phyloP scores from a whole-genome alignment of 2,329 filamentous ascomycete genomes.

The Fusarium sp. region DNA sequence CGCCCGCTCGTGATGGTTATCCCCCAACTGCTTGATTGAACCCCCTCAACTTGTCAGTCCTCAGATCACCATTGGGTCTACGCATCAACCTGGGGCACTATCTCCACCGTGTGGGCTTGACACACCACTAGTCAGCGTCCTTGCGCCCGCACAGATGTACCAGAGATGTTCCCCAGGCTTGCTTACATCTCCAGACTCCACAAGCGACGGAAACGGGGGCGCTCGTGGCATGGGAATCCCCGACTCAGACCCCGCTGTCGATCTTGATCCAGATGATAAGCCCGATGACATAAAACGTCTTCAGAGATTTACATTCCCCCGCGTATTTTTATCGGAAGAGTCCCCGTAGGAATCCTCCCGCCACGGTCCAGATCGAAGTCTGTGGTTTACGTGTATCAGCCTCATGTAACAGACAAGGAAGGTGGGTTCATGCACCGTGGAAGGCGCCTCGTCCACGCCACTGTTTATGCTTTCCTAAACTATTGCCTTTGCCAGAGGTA shows the following conservation, averaged over 20 bases:
- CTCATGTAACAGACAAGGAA: not conserved
- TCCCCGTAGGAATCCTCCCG: not conserved
- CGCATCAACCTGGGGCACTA: not conserved
- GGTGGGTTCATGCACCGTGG: not conserved
- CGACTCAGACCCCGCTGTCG: not conserved
- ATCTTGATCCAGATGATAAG: not conserved
- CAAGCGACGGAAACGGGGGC: not conserved
- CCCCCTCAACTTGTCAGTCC: not conserved
- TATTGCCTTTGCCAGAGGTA: not conserved
- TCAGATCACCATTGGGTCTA: not conserved
- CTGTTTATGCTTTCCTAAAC: not conserved
- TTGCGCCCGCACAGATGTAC: not conserved
- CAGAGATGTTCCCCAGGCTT: not conserved
- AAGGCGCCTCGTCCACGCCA: not conserved
- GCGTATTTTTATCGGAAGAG: not conserved
- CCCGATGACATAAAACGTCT: not conserved
- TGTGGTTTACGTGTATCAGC: not conserved
- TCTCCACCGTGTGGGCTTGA: not conserved
- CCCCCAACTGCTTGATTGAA: not conserved
- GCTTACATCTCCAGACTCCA: not conserved
- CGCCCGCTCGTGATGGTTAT: not conserved
- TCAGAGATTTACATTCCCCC: not conserved
- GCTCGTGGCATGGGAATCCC: not conserved
- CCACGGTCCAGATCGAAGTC: not conserved
- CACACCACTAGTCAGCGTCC: not conserved